Base-by-base conservation (phyloP, 2,329 filamentous ascomycete genomes). In the Coleophoma eucalyptorum region DNA sequence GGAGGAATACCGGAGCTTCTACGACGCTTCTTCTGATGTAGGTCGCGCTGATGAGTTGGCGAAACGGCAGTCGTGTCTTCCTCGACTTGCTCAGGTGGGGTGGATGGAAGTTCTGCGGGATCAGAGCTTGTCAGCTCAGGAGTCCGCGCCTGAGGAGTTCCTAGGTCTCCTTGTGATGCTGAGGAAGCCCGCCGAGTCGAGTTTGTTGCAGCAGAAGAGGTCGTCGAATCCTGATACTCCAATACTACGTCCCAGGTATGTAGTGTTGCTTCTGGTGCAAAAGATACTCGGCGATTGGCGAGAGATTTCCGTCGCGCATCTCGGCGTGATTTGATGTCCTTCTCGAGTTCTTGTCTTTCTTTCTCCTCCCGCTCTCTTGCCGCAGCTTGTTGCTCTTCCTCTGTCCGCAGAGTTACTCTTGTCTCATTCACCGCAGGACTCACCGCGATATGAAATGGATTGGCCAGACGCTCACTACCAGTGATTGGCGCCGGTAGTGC, bases 241-340 rank as follows among this genome's bases (percentile, higher is more conserved):
- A 97, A 83, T 50, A 66, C 62, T 94, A 67, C 92, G 64, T 97
- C 92, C 79, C 96, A 97, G 0, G 94, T 99, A 67, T 99, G 94
- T 34, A 99, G 78, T 3, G 94, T 99, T 12, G 94, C 94, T 71
- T 99, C 94, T 1, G 94, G 94, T 4, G 94, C 94, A 69, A 99
- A 99, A 0, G 93, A 97, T 33, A 99, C 94, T 64, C 94, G 84
- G 63, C 94, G 84, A 67, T 94, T 96, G 44, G 93, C 91, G 51
- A 96, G 79, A 16, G 92, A 97, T 67, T 97, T 97, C 60, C 94
- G 82, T 56, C 94, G 86, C 42, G 90, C 92, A 67, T 96, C 94
- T 60, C 91, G 81, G 50, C 91, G 81, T 60, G 93, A 85, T 52
- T 80, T 72, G 45, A 83, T 76, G 43, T 81, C 81, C 58, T 81